phyloP scores from a whole-genome alignment of 805 yeast species.

The Torulaspora maleeae region DNA sequence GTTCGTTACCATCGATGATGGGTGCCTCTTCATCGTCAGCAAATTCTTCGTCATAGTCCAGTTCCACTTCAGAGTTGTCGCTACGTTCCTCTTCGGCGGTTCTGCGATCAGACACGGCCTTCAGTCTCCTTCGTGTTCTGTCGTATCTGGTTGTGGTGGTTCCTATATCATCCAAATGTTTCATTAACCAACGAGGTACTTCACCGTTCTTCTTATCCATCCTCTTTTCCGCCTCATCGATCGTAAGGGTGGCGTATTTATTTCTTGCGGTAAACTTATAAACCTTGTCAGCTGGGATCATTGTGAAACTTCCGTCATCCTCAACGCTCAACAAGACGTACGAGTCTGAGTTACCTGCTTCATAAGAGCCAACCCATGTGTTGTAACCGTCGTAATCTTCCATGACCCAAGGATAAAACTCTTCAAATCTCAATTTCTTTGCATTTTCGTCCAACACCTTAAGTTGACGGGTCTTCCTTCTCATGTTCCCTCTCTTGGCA shows the following conservation, averaged over 20 bases:
- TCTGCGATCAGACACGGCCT: slow-evolving; percentile 44
- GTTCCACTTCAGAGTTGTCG: slow-evolving; percentile 82
- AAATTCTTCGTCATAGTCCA: slow-evolving; percentile 94
- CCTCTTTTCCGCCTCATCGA: slow-evolving; percentile 94
- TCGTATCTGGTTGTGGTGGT: slow-evolving; percentile 48
- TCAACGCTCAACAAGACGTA: slow-evolving; percentile 83
- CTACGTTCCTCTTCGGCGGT: slow-evolving; percentile 42
- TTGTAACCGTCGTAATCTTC: slow-evolving; percentile 94
- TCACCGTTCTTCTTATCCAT: slow-evolving; percentile 70
- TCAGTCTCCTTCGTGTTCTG: slow-evolving; percentile 43
- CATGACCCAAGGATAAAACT: slow-evolving; percentile 95
- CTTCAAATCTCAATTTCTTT: slow-evolving; percentile 84
- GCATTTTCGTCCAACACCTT: slow-evolving; percentile 77
- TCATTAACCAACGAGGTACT: slow-evolving; percentile 95
- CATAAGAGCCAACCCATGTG: slow-evolving; percentile 94
- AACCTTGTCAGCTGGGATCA: slow-evolving; percentile 93
- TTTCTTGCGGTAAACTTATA: slow-evolving; percentile 91
- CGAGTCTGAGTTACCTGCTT: slow-evolving; percentile 81
- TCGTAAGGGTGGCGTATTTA: slow-evolving; percentile 85
- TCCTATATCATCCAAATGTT: slow-evolving; percentile 66
- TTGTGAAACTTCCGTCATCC: slow-evolving; percentile 72
- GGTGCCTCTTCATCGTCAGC: slow-evolving; percentile 99
- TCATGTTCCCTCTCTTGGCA: slow-evolving; percentile 51
- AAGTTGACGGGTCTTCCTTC: slow-evolving; percentile 81
- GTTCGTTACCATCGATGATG: slow-evolving; percentile 91